These are phyloP conservation scores for Skeletonema potamos DNA, from an alignment of 108 stramenopile genomes.

Conservation along the genomic window DNA sequence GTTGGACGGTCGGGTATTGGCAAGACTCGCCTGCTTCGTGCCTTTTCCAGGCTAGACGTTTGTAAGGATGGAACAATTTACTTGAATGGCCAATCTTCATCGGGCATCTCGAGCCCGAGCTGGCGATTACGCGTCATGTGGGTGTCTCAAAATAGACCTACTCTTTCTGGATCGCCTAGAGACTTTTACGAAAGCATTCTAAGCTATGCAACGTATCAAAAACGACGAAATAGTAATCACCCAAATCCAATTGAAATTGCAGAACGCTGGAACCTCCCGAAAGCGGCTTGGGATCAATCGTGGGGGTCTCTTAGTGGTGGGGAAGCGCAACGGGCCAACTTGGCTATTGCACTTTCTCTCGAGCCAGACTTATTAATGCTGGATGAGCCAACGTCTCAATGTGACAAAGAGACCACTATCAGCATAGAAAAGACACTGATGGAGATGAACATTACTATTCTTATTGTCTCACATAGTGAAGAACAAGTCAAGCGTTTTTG, in stretches of 20 bases:
- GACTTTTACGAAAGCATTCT: slow-evolving; percentile 32
- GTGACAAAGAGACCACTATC: slow-evolving; percentile 35
- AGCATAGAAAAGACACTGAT: slow-evolving; percentile 28
- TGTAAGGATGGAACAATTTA: neutral
- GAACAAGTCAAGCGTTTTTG: slow-evolving; percentile 28
- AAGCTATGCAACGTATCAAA: slow-evolving; percentile 12
- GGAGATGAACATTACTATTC: slow-evolving; percentile 4
- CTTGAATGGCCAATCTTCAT: neutral
- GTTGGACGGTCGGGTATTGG: slow-evolving; percentile 40
- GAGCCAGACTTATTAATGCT: slow-evolving; percentile 37
- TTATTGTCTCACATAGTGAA: slow-evolving; percentile 33
- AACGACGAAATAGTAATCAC: neutral
- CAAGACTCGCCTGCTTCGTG: slow-evolving; percentile 42
- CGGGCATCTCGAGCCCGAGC: neutral
- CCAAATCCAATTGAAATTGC: slow-evolving; percentile 24
- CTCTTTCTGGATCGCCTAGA: slow-evolving; percentile 32
- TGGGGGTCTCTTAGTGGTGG: slow-evolving; percentile 43
- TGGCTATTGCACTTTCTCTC: slow-evolving; percentile 48
- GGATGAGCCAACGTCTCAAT: slow-evolving; percentile 48
- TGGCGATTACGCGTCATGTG: slow-evolving; percentile 51
- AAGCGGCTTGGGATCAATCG: slow-evolving; percentile 15
- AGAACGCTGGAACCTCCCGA: slow-evolving; percentile 14
- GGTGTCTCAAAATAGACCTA: slow-evolving; percentile 49
- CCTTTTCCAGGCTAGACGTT: slow-evolving; percentile 26
- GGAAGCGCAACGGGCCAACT: slow-evolving; percentile 47